Evolutionary conservation across 2,329 filamentous ascomycete species (phyloP).

Genomic region (Diaporthe humulicola): DNA sequence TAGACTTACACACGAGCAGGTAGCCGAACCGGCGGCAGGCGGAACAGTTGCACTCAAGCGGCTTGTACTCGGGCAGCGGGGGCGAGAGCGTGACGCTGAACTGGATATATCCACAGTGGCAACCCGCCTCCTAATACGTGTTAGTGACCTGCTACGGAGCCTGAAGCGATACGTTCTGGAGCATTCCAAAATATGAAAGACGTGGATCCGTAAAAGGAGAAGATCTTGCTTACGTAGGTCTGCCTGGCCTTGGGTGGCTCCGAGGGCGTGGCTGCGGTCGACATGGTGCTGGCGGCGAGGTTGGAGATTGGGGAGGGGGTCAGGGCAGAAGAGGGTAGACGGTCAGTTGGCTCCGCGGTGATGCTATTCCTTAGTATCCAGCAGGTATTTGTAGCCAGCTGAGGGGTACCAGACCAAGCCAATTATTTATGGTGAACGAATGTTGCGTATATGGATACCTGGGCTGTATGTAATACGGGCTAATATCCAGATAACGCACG

Average conservation of each 20-base stretch:
- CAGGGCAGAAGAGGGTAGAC: neutral
- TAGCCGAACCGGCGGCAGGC: constrained; percentile 65
- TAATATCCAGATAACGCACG: neutral
- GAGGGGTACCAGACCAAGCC: neutral
- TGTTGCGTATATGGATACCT: neutral
- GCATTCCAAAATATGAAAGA: neutral
- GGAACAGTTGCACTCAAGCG: constrained; percentile 67
- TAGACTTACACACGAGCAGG: constrained; percentile 59
- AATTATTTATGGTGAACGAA: neutral
- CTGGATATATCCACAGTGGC: constrained; percentile 66
- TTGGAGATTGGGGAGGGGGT: constrained; percentile 40
- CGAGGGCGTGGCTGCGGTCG: constrained; percentile 6
- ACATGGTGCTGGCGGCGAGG: constrained; percentile 33
- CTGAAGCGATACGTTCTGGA: neutral
- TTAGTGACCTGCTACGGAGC: neutral
- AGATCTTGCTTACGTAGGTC: constrained; percentile 52
- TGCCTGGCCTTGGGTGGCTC: constrained; percentile 43
- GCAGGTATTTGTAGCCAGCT: neutral
- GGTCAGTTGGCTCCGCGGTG: neutral
- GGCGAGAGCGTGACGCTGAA: constrained; percentile 63
- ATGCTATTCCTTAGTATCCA: neutral
- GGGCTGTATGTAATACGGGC: neutral
- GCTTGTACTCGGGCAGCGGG: constrained; percentile 58
- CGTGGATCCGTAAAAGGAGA: neutral
- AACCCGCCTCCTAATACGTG: constrained; percentile 54